Conservation (phyloP, 768 basidiomycete species). For the Russula sp. region DNA sequence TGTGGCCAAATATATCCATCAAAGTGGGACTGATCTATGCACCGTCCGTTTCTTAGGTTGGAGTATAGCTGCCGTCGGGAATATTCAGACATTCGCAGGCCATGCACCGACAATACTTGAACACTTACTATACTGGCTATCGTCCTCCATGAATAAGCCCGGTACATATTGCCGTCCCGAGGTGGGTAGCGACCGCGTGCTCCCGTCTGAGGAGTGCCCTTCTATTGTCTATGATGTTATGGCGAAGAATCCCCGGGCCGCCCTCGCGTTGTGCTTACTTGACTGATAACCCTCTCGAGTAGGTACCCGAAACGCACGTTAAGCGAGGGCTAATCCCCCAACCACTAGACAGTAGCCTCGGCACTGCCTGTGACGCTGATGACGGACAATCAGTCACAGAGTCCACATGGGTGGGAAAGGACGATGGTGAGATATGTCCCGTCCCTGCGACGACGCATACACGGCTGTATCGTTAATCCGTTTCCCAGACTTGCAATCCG, state of each 20-base stretch:
- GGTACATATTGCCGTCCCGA: conserved; percentile 22
- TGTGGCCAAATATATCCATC: background rate
- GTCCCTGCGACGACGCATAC: background rate
- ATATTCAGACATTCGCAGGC: conserved; percentile 4
- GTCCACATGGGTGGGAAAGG: conserved; percentile 19
- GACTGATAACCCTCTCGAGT: conserved; percentile 21
- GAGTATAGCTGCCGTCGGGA: conserved; percentile 10
- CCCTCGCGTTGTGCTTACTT: conserved; percentile 19
- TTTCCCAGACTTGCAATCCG: conserved; percentile 15
- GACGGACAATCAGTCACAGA: conserved; percentile 2
- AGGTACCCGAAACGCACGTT: conserved; percentile 23
- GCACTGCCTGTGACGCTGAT: background rate
- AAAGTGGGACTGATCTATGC: background rate
- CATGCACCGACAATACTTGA: conserved; percentile 17
- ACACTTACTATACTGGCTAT: conserved; percentile 20
- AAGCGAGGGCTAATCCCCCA: conserved; percentile 18
- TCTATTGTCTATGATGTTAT: conserved; percentile 20
- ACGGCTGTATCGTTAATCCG: background rate
- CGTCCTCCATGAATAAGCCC: conserved; percentile 19
- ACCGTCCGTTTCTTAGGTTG: conserved; percentile 9
- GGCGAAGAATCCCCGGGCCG: conserved; percentile 22
- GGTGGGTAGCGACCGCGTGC: conserved; percentile 19
- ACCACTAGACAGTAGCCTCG: conserved; percentile 4
- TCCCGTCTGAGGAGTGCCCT: conserved; percentile 18
- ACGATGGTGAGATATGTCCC: conserved; percentile 13